Percentiles rank a stretch among this genome's conserved stretches.
phyloP scores from a whole-genome alignment of 1,284 basidiomycete genomes.

The Tylopilus orsonianus region DNA sequence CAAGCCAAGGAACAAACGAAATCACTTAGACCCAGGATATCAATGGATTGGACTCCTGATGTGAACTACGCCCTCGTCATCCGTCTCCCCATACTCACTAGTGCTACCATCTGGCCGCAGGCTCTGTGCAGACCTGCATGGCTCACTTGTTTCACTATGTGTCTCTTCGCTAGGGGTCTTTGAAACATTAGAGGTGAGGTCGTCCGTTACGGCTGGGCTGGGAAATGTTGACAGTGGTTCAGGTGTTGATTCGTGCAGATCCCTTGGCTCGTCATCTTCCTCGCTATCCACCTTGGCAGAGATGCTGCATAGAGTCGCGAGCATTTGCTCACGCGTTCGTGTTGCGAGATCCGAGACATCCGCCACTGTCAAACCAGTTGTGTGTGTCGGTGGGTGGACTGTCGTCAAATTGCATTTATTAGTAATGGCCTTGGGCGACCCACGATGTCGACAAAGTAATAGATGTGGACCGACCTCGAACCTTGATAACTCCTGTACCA shows the following conservation, averaged over 20 bases:
- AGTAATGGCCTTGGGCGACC: constrained; percentile 8
- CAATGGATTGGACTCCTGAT: constrained; percentile 54
- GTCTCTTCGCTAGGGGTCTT: constrained; percentile 31
- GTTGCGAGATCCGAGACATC: constrained; percentile 66
- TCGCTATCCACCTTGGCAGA: constrained; percentile 46
- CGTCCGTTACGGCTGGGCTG: constrained; percentile 1
- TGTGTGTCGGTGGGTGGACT: constrained; percentile 81
- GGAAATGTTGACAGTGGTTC: constrained; percentile 10
- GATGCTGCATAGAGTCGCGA: constrained; percentile 65
- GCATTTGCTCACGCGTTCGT: constrained; percentile 72
- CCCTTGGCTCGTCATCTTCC: constrained; percentile 18
- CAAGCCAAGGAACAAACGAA: constrained; percentile 1
- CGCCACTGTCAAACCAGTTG: constrained; percentile 60
- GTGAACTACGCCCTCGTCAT: constrained; percentile 78
- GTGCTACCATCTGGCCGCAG: constrained; percentile 36
- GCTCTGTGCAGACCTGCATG: constrained; percentile 29
- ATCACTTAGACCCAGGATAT: constrained; percentile 11
- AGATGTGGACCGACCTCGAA: constrained; percentile 65
- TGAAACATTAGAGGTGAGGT: constrained; percentile 11
- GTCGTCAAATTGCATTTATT: constrained; percentile 15
- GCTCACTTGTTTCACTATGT: constrained; percentile 28
- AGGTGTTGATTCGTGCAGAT: constrained; percentile 14
- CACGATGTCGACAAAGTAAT: constrained; percentile 2
- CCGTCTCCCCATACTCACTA: constrained; percentile 69
- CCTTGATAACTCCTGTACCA: constrained; percentile 73